Conservation (phyloP, 305 asterid genomes). For the Petunia hybrid region DNA sequence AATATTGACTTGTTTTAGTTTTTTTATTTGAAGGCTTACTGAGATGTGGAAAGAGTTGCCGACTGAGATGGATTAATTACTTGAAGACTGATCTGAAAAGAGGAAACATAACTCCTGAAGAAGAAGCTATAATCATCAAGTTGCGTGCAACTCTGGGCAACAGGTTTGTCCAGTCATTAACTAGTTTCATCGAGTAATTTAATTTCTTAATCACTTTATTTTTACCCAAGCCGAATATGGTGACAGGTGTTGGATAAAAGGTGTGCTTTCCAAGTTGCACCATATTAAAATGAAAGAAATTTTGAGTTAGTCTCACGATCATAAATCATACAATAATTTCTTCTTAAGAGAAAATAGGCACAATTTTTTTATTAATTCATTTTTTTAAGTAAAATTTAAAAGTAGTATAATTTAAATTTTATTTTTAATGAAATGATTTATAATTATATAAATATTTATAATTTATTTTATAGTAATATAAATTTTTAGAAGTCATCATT, state of each 20-base stretch:
- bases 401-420: no score
- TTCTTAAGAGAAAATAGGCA: no score
- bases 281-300: no score
- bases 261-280: no score
- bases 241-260: no score
- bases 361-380: no score
- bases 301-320: no score
- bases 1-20: neutral
- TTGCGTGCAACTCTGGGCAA: slow-evolving; percentile 78
- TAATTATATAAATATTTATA: no score
- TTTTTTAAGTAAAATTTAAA: no score
- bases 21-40: slow-evolving; percentile 54
- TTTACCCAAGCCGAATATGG: neutral
- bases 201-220: neutral
- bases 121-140: slow-evolving; percentile 68
- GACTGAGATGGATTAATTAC: slow-evolving; percentile 88
- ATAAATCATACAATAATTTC: neutral
- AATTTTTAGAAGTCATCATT: no score
- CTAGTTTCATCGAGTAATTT: neutral
- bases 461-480: no score
- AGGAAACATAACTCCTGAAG: slow-evolving; percentile 71
- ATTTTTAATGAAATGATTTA: no score
- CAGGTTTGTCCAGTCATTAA: slow-evolving; percentile 45
- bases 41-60: slow-evolving; percentile 92
- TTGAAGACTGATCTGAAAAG: slow-evolving; percentile 83